Evolutionary conservation across 371 early-diverging fungal genomes (phyloP), one percentile per base, ranked within the genome.

Genomic region (Rhizopus microsporus): DNA sequence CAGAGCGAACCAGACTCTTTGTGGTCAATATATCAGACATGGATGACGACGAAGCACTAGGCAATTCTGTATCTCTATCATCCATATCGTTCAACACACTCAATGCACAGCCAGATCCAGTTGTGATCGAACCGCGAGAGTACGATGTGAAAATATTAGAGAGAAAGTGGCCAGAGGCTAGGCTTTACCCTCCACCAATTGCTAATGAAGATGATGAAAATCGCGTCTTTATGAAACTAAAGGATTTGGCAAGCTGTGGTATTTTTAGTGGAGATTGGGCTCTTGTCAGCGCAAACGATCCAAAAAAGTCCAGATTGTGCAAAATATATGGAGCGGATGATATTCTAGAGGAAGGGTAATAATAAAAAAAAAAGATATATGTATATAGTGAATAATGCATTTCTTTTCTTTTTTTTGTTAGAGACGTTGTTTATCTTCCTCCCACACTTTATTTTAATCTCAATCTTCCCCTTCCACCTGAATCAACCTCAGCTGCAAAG

Each of bases 191-290:
- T 17, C 56, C 61, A 10, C 87, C 87, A 5, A 66, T 67, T 2
- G 65, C 54, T 2, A 64, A 59, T n/a, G 78, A 88, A 9, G 88
- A 88, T 60, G 76, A 79, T 31, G 84, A 83, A 57, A 77, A 71
- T 34, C 57, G 84, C 29, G 67, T 86, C 7, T 82, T 77, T 68
- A 68, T 88, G 10, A 74, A 78, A 48, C 72, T 91, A 3, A 70
- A 75, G 10, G 77, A 81, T 48, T 64, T 91, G 32, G 85, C 88
- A 3, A 77, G 67, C 15, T 77, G 84, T 30, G 83, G 87, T 29
- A 82, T 88, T 7, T 83, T 88, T 35, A 91, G 92, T 56, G 92
- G 92, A 5, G 86, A 88, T 59, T 91, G 92, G 92, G 82, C 79
- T 29, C 43, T 70, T 16, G 64, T 63, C 8, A 62, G 63, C 47